phyloP scores from a whole-genome alignment of 768 basidiomycete genomes.

The Kondoa malvinella region DNA sequence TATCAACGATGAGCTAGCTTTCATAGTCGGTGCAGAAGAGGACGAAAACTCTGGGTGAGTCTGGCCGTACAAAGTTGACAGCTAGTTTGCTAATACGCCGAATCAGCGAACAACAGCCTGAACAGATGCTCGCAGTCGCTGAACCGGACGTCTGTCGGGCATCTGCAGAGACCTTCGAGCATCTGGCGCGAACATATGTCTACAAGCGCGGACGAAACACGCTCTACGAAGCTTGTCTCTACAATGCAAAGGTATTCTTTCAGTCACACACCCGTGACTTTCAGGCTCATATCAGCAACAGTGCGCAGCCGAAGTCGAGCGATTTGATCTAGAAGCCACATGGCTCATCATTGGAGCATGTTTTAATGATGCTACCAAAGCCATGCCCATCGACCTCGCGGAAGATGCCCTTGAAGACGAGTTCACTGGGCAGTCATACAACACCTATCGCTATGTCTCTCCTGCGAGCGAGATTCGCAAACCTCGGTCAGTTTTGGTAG shows the following conservation, averaged over 20 bases:
- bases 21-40: neutral
- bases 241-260: neutral
- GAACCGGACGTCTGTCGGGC: neutral
- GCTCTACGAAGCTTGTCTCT: neutral
- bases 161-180: neutral
- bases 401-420: no score
- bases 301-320: neutral
- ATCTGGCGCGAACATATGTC: neutral
- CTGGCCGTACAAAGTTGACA: neutral
- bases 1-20: neutral
- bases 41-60: neutral
- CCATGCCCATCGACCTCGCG: no score
- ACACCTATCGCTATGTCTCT: neutral
- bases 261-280: no score
- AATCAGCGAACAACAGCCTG: neutral
- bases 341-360: neutral
- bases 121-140: neutral
- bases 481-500: neutral
- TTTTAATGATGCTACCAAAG: neutral
- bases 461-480: neutral
- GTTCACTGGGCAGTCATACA: no score
- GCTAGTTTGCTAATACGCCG: neutral
- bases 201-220: neutral
- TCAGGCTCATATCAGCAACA: neutral
- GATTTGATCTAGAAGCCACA: neutral